Conservation (phyloP, 352 stramenopile species). For the Globisporangium acanthophoron region DNA sequence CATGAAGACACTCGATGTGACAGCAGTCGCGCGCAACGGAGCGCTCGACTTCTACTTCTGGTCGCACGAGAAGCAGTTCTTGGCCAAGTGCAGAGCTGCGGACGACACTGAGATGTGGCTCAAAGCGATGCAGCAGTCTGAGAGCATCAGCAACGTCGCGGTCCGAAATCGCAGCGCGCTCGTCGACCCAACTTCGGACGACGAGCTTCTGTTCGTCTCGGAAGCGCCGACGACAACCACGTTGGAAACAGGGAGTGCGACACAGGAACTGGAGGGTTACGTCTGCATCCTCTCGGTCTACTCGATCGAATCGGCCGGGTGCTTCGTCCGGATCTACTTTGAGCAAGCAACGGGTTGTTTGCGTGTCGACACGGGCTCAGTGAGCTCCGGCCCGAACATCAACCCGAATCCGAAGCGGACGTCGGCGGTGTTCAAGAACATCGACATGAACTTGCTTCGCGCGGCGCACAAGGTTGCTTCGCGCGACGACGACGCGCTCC, state of each 20-base stretch:
- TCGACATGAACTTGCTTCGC: slow-evolving; percentile 43
- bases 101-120: slow-evolving; percentile 55
- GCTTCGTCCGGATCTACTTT: slow-evolving; percentile 71
- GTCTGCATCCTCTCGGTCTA: slow-evolving; percentile 72
- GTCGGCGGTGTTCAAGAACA: slow-evolving; percentile 55
- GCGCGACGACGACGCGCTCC: slow-evolving; percentile 1
- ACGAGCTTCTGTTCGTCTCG: slow-evolving; percentile 30
- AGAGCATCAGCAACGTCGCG: slow-evolving; percentile 28
- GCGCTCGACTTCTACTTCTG: slow-evolving; percentile 43
- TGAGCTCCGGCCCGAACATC: slow-evolving; percentile 45
- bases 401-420: slow-evolving; percentile 50
- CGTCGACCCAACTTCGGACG: slow-evolving; percentile 7
- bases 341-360: slow-evolving; percentile 57
- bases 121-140: slow-evolving; percentile 43
- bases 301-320: slow-evolving; percentile 51
- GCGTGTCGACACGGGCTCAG: slow-evolving; percentile 54
- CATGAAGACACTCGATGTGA: slow-evolving; percentile 37
- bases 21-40: slow-evolving; percentile 25
- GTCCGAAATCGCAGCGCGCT: slow-evolving; percentile 19
- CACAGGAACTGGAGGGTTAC: slow-evolving; percentile 33
- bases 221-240: neutral
- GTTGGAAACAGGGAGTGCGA: slow-evolving; percentile 8
- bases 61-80: slow-evolving; percentile 32
- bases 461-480: neutral
- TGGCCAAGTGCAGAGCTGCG: slow-evolving; percentile 18